A percentile compares a stretch with the other conserved stretches of the same genome.
phyloP scores from a whole-genome alignment of 148 eudicot genomes.

The Heliamphora exappendiculata region DNA sequence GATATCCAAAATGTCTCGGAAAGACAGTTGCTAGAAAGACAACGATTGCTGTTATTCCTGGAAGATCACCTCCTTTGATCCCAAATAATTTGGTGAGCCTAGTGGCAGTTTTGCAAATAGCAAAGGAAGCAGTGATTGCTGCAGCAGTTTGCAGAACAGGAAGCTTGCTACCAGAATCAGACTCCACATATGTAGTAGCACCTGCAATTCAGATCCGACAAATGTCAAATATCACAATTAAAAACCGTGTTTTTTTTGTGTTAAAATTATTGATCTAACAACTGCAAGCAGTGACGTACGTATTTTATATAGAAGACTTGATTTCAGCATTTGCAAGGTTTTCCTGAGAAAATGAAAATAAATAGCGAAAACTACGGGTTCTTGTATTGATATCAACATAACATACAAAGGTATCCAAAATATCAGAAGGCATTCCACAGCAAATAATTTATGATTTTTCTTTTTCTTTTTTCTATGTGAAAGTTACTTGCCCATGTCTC shows the following conservation, averaged over 20 bases:
- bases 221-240: background rate
- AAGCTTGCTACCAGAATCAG: slow-evolving; percentile 35
- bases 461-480: background rate
- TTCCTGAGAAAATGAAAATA: background rate
- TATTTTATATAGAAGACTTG: background rate
- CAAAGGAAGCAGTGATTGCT: slow-evolving; percentile 67
- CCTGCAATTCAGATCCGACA: slow-evolving; percentile 31
- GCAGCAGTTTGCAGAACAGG: slow-evolving; percentile 60
- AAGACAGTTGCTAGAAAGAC: slow-evolving; percentile 65
- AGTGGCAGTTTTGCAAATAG: slow-evolving; percentile 69
- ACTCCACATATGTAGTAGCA: slow-evolving; percentile 18
- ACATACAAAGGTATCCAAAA: background rate
- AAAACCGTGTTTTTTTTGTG: background rate
- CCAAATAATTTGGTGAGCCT: slow-evolving; percentile 35
- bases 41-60: slow-evolving; percentile 62
- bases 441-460: background rate
- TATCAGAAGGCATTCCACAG: background rate
- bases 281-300: background rate
- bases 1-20: slow-evolving; percentile 51
- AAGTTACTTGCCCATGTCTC: background rate
- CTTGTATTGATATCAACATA: background rate
- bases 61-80: slow-evolving; percentile 71
- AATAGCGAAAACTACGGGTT: background rate
- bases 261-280: background rate
- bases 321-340: background rate